A percentile compares a stretch with the other conserved stretches of the same genome.
These are phyloP conservation scores for Boletus sp. DNA, from an alignment of 768 basidiomycete species.

Conservation along the genomic window DNA sequence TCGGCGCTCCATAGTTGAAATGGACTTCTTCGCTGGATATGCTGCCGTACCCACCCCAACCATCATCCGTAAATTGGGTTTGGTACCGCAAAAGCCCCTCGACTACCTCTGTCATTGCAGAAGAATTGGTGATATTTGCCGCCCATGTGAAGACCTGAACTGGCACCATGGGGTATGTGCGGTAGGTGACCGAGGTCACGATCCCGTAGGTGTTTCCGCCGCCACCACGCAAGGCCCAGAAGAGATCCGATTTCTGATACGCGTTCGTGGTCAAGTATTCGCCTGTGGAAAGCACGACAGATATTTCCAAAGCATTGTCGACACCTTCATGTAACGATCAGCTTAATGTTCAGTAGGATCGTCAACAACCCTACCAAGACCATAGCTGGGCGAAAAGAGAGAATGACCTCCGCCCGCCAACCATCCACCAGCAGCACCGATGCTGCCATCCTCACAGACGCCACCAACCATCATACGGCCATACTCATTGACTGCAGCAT, in stretches of 20 bases:
- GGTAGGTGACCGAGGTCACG: slow-evolving; percentile 44
- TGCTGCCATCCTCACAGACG: slow-evolving; percentile 34
- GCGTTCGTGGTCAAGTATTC: slow-evolving; percentile 38
- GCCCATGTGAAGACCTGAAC: slow-evolving; percentile 27
- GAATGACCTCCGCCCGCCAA: slow-evolving; percentile 47
- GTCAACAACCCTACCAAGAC: slow-evolving; percentile 34
- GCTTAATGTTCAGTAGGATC: background rate
- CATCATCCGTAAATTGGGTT: slow-evolving; percentile 37
- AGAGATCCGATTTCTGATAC: slow-evolving; percentile 42
- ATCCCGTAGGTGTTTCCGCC: slow-evolving; percentile 49
- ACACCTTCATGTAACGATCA: slow-evolving; percentile 31
- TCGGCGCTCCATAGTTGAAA: slow-evolving; percentile 23
- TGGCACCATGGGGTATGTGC: slow-evolving; percentile 38
- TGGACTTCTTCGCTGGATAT: background rate
- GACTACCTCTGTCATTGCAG: slow-evolving; percentile 26
- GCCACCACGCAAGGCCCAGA: slow-evolving; percentile 52
- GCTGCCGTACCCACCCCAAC: slow-evolving; percentile 42
- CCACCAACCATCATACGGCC: slow-evolving; percentile 47
- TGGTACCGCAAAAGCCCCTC: slow-evolving; percentile 35
- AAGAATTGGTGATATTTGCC: slow-evolving; percentile 30
- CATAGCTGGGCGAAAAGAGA: slow-evolving; percentile 36
- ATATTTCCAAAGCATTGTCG: slow-evolving; percentile 47
- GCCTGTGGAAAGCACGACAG: slow-evolving; percentile 42
- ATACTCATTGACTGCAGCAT: slow-evolving; percentile 37
- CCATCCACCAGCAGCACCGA: slow-evolving; percentile 51